Conservation (phyloP, 2,329 filamentous ascomycete genomes). For the Cladophialophora yegresii region DNA sequence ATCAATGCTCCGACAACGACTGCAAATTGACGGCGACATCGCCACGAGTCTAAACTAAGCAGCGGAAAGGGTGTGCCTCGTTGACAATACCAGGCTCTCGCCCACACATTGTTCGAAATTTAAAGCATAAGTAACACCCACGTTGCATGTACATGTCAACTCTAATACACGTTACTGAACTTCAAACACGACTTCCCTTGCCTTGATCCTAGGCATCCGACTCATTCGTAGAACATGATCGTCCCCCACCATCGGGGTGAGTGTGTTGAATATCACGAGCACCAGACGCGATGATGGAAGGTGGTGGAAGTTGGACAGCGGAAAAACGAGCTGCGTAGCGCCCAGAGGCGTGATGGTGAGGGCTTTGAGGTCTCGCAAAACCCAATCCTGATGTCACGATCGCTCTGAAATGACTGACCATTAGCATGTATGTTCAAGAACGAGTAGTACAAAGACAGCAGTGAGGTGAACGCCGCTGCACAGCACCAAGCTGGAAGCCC, state of each 20-base stretch:
- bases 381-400: slow-evolving; percentile 45
- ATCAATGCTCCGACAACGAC: not conserved
- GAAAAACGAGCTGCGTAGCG: slow-evolving; percentile 41
- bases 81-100: not conserved
- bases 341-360: slow-evolving; percentile 44
- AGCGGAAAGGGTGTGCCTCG: not conserved
- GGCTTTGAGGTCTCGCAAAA: slow-evolving; percentile 41
- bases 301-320: slow-evolving; percentile 38
- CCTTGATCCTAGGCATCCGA: slow-evolving; percentile 25
- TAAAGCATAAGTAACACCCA: not conserved
- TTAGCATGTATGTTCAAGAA: not conserved
- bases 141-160: not conserved
- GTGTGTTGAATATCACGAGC: slow-evolving; percentile 42
- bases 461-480: not conserved
- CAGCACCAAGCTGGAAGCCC: slow-evolving; percentile 37
- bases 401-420: slow-evolving; percentile 40
- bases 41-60: not conserved
- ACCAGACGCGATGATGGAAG: slow-evolving; percentile 39
- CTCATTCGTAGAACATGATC: slow-evolving; percentile 41
- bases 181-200: not conserved
- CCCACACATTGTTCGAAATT: not conserved
- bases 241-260: slow-evolving; percentile 42
- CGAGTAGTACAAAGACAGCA: not conserved
- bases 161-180: not conserved
- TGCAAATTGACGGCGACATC: not conserved